Base-by-base conservation (phyloP, 495 filamentous ascomycete genomes). In the Amphirosellinia nigrospora region DNA sequence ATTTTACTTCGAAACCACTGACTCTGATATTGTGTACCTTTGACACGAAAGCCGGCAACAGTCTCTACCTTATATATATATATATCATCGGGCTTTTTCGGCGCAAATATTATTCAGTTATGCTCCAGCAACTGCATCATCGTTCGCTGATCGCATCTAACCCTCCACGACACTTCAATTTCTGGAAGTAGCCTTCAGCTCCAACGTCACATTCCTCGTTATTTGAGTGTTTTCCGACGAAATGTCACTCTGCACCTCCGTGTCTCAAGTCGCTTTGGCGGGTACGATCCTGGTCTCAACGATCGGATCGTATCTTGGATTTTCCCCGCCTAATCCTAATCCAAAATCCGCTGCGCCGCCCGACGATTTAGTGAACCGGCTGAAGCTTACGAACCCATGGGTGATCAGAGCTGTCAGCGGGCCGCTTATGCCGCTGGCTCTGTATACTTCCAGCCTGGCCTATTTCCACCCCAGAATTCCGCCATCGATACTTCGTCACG, bases 391-490 rank as follows among this genome's bases (percentile, higher is more conserved):
- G 16, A 36, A 8, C 19, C n/a, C 9, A 21, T 26, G 16, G 16
- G 55, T 36, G 55, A 36, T 26, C 19, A 58, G 23, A 58, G 55
- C 15, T 1, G 7, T 10, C 55, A 58, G 36, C 16, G 55, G 9
- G 30, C 55, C 55, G 6, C 36, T 58, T 11, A 32, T 15, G 7
- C 55, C 38, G 2, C 30, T 58, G 8, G 55, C 55, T 4, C 7
- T 58, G 7, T 32, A 58, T 32, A 58, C 55, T 3, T 36, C 30
- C 16, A 58, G 55, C 32, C 55, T 58, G 2, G 9, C 30, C 3
- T 58, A 4, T 4, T 19, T 58, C 15, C 79, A 81, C 46, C 83
- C 83, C 36, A 68, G 70, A 30, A 73, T 79, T 45, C 74, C 82
- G 0, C 63, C 73, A 1, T 46, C 70, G 3, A 41, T 79, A 30